Percentiles rank a stretch among this genome's conserved stretches.
These are phyloP conservation scores for Eimeria nieschulzi DNA, from an alignment of 169 alveolate genomes.

Conservation along the genomic window DNA sequence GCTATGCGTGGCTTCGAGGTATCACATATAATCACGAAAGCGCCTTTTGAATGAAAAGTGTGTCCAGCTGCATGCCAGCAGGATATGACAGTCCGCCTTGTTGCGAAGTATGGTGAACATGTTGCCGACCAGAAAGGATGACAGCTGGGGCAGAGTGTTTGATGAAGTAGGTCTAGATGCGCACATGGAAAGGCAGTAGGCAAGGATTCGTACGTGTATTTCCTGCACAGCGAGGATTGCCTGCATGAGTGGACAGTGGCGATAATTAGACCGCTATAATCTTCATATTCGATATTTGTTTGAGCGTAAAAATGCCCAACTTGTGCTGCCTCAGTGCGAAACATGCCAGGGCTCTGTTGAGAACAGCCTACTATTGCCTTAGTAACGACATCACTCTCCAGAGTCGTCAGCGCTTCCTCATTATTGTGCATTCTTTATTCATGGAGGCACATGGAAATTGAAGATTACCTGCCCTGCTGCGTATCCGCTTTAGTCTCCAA, in stretches of 20 bases:
- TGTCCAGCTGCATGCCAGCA: slow-evolving; percentile 8
- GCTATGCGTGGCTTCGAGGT: not conserved
- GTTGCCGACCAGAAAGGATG: too few relatives aligned
- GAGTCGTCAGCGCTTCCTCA: not conserved
- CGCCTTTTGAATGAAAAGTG: slow-evolving; percentile 42
- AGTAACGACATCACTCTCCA: not conserved
- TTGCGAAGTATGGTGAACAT: not conserved
- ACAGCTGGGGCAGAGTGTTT: too few relatives aligned
- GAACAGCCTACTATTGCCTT: not conserved
- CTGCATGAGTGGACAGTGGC: slow-evolving; percentile 90
- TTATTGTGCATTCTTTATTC: not conserved
- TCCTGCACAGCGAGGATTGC: slow-evolving; percentile 81
- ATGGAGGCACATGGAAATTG: slow-evolving; percentile 91
- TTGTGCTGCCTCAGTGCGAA: not conserved
- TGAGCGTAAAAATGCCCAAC: not conserved
- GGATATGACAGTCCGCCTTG: slow-evolving; percentile 4
- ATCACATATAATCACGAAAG: not conserved
- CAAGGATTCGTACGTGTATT: not conserved
- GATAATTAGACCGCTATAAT: slow-evolving; percentile 91
- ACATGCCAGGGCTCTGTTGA: too few relatives aligned
- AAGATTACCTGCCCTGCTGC: slow-evolving; percentile 89
- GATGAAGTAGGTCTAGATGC: too few relatives aligned
- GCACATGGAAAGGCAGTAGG: too few relatives aligned
- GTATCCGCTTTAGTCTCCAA: slow-evolving; percentile 96
- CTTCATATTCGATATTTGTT: slow-evolving; percentile 91